These are phyloP conservation scores for Hypericum androsaemum DNA, from an alignment of 345 rosid species.

Conservation along the genomic window DNA sequence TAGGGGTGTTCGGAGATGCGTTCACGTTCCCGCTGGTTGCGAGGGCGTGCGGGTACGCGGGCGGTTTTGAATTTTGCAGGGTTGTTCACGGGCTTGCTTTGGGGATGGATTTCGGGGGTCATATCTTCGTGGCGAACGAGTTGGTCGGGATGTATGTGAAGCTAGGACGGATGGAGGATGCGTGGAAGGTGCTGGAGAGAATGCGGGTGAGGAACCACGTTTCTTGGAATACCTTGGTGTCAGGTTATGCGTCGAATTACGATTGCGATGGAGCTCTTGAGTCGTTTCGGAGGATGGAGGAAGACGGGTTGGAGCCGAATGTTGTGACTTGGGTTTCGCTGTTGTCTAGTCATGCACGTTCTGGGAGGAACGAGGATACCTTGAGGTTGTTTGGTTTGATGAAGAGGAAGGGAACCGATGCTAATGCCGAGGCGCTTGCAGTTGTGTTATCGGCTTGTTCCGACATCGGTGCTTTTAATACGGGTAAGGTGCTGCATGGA, in stretches of 20 bases:
- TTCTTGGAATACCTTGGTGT: conserved; percentile 64
- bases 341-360: conserved; percentile 51
- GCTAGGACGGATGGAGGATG: conserved; percentile 32
- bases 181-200: conserved; percentile 44
- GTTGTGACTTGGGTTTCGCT: conserved; percentile 62
- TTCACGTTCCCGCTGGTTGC: conserved; percentile 48
- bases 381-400: conserved; percentile 35
- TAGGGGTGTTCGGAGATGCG: conserved; percentile 43
- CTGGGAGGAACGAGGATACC: conserved; percentile 33
- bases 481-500: conserved; percentile 43
- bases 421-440: conserved; percentile 41
- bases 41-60: conserved; percentile 35
- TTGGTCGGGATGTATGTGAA: conserved; percentile 48
- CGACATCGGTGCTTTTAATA: conserved; percentile 19
- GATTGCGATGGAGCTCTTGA: conserved; percentile 42
- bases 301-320: conserved; percentile 50
- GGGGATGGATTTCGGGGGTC: conserved; percentile 33
- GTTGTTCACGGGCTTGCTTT: conserved; percentile 42
- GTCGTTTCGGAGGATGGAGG: conserved; percentile 44
- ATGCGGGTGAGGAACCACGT: conserved; percentile 39
- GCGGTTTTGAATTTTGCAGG: conserved; percentile 20
- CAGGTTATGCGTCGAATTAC: conserved; percentile 37
- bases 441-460: conserved; percentile 53
- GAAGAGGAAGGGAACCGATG: conserved; percentile 32
- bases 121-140: conserved; percentile 50